These are phyloP conservation scores for Sabuloglossum arenarium DNA, from an alignment of 495 filamentous ascomycete genomes.

Conservation along the genomic window DNA sequence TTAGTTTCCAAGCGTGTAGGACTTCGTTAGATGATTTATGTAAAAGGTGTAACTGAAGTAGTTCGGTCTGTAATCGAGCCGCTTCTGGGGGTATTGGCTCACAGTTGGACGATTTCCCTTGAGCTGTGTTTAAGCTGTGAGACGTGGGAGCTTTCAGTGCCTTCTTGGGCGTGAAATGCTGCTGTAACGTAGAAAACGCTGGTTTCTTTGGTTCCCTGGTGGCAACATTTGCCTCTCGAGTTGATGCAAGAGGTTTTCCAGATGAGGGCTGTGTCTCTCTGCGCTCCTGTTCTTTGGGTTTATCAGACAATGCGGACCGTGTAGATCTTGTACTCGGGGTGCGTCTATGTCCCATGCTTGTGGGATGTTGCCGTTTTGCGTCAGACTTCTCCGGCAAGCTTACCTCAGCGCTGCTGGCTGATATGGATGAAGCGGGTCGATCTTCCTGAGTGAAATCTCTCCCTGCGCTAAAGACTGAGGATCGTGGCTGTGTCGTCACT, in stretches of 20 bases:
- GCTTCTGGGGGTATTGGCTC: constrained; percentile 38
- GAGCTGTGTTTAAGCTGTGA: constrained; percentile 17
- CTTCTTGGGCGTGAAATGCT: constrained; percentile 49
- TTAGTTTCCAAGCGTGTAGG: constrained; percentile 23
- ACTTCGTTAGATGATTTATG: constrained; percentile 26
- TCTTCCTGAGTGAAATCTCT: not conserved
- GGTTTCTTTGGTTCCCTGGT: constrained; percentile 21
- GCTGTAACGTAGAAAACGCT: constrained; percentile 44
- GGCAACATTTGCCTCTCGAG: not conserved
- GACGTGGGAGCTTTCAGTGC: constrained; percentile 32
- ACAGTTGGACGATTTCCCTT: constrained; percentile 16
- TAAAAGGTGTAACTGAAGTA: constrained; percentile 51
- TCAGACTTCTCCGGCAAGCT: not conserved
- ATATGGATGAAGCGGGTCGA: not conserved
- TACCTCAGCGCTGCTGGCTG: not conserved
- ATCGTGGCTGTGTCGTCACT: not conserved
- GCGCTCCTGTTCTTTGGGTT: not conserved
- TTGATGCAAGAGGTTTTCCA: not conserved
- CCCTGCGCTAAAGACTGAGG: not conserved
- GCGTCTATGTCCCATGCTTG: not conserved
- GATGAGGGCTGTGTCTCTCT: not conserved
- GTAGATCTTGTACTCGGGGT: not conserved
- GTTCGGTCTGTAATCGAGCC: constrained; percentile 42
- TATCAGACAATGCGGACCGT: not conserved
- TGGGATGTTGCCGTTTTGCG: not conserved